Evolutionary conservation across 495 filamentous ascomycete species (phyloP).

Genomic region (Echria macrotheca): DNA sequence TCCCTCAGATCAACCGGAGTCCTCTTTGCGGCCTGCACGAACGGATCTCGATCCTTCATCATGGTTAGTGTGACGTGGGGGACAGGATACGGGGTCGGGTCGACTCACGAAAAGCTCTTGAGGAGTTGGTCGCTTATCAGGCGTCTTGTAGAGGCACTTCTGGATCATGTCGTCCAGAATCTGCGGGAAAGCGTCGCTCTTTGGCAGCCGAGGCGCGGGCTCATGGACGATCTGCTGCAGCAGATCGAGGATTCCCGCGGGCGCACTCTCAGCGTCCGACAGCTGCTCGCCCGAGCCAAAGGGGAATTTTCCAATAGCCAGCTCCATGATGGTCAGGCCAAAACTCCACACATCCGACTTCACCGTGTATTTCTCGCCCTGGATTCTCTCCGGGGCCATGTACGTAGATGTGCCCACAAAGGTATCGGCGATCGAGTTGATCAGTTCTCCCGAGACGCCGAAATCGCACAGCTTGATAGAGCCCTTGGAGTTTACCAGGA

Average conservation of each 20-base stretch:
- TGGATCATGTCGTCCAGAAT: conserved; percentile 96
- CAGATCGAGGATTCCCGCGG: conserved; percentile 91
- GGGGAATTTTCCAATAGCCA: conserved; percentile 94
- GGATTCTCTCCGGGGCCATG: conserved; percentile 97
- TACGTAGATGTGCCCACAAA: conserved; percentile 98
- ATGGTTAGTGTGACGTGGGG: too few species aligned
- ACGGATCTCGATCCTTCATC: conserved; percentile 74
- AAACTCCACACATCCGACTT: conserved; percentile 99
- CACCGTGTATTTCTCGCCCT: conserved; percentile 92
- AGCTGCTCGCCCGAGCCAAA: conserved; percentile 73
- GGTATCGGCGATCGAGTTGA: conserved; percentile 95
- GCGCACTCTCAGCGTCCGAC: conserved; percentile 61
- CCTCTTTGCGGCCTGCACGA: conserved; percentile 89
- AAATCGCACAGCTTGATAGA: conserved; percentile 98
- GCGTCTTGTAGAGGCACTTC: conserved; percentile 85
- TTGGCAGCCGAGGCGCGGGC: conserved; percentile 84
- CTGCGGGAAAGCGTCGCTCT: conserved; percentile 92
- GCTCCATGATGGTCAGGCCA: conserved; percentile 90
- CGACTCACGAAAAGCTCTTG: conserved; percentile 70
- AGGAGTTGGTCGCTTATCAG: conserved; percentile 83
- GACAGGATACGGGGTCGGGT: too few species aligned
- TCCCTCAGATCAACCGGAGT: conserved; percentile 85
- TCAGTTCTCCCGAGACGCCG: conserved; percentile 90
- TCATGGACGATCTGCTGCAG: conserved; percentile 97
- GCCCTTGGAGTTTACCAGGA: conserved; percentile 88